Conservation (phyloP, 2,329 filamentous ascomycete genomes). For the Trichoderma citrinoviride region DNA sequence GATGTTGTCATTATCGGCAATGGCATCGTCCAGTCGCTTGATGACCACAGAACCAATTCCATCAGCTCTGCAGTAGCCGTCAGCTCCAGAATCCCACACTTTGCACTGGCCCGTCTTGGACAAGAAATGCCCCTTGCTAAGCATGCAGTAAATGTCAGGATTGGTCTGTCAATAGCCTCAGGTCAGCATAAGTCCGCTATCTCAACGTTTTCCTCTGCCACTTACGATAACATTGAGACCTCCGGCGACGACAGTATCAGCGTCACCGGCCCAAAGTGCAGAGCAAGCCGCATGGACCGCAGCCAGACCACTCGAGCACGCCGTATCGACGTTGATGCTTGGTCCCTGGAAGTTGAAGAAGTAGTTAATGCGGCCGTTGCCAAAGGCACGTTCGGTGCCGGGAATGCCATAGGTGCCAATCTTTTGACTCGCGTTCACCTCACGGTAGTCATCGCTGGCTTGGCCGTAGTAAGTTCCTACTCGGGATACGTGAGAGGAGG, state of each 20-base stretch:
- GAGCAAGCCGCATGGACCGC: conserved; percentile 51
- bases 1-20: conserved; percentile 72
- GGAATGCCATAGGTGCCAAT: conserved; percentile 57
- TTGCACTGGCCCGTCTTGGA: conserved; percentile 57
- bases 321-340: conserved; percentile 70
- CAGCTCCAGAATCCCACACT: conserved; percentile 75
- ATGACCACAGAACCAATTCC: conserved; percentile 71
- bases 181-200: not conserved
- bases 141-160: conserved; percentile 55
- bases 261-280: conserved; percentile 60
- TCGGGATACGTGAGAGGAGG: conserved; percentile 52
- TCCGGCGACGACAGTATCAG: conserved; percentile 76
- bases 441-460: conserved; percentile 75
- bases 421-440: conserved; percentile 71
- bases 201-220: not conserved
- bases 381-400: conserved; percentile 50
- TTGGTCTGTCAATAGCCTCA: not conserved
- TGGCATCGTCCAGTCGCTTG: conserved; percentile 76
- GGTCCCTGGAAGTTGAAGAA: conserved; percentile 75
- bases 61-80: conserved; percentile 81
- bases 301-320: conserved; percentile 71
- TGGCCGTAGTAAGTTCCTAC: conserved; percentile 75
- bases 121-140: conserved; percentile 74
- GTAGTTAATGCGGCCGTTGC: conserved; percentile 67
- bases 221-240: conserved; percentile 61